phyloP scores from a whole-genome alignment of 2,329 filamentous ascomycete species.

The Berkeleyomyces rouxiae region DNA sequence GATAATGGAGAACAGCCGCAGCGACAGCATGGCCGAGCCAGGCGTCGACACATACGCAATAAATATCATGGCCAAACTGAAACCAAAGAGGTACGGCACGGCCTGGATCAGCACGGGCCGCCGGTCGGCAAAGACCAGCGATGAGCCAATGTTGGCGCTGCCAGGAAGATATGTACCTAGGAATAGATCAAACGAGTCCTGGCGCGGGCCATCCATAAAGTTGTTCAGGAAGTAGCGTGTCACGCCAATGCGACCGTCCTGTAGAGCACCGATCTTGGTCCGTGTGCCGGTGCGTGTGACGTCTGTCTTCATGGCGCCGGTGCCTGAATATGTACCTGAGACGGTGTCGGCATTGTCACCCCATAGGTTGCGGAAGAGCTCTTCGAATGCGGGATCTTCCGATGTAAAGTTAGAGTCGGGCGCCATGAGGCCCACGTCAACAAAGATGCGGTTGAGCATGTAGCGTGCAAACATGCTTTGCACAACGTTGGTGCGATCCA shows the following conservation, averaged over 20 bases:
- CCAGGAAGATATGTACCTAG: constrained; percentile 70
- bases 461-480: constrained; percentile 91
- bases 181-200: constrained; percentile 93
- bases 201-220: constrained; percentile 80
- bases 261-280: constrained; percentile 68
- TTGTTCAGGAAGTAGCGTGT: constrained; percentile 89
- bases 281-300: constrained; percentile 86
- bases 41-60: constrained; percentile 60
- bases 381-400: constrained; percentile 68
- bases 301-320: constrained; percentile 94
- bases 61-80: constrained; percentile 69
- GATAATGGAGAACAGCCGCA: constrained; percentile 67
- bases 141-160: constrained; percentile 50
- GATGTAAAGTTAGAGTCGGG: constrained; percentile 59
- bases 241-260: constrained; percentile 75
- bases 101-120: constrained; percentile 78
- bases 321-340: constrained; percentile 82
- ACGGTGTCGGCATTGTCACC: constrained; percentile 96
- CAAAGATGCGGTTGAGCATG: constrained; percentile 75
- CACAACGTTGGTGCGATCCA: constrained; percentile 94
- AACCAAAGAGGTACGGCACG: constrained; percentile 80
- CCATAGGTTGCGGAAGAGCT: constrained; percentile 93
- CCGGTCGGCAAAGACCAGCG: constrained; percentile 65
- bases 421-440: constrained; percentile 63
- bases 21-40: constrained; percentile 59